Evolutionary conservation across 257 asterid species (phyloP), one percentile per base, ranked within the genome.

Genomic region (Leonotis leonurus): DNA sequence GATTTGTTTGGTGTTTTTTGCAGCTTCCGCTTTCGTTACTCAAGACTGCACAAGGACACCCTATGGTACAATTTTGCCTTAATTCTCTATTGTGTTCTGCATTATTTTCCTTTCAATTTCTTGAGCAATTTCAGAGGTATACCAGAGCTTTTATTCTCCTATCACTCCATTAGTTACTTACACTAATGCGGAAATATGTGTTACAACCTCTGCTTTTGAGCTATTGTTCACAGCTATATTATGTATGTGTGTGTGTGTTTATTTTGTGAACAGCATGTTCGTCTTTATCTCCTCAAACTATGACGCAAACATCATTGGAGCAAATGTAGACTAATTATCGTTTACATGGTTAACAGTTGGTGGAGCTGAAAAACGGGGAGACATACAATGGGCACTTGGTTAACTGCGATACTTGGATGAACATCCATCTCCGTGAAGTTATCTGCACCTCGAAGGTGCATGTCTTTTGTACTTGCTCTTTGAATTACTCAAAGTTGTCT

Each of bases 391-490:
- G 98, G 32, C 98, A 91, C 77, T 68, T 91, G 80, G 98, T 90
- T 44, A 88, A 91, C 74, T 91, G 95, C 49, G 98, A 91, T 62
- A 91, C 98, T 36, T 91, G 98, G 98, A 91, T 91, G 98, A 91
- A 91, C 76, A 91, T 91, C 77, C 98, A 91, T 84, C 96, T 91
- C 18, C 98, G 98, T 33, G 98, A 91, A 81, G 98, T 91, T 72
- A 91, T 91, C 62, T 88, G 98, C 63, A 91, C 98, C 40, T 91
- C 98, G 12, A 91, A 91, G 98, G 96, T 91, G 66, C 41, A 27
- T 46, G 1, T 49, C 5, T 43, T 41, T 3, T 6, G 26, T 41
- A 10, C 16, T 1, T 18, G 6, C 37, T 16, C 11, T 24, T 51
- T 18, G 2, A 24, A 8, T 46, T 26, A 16, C 60, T 50, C 36